Base-by-base conservation (phyloP, 2,329 filamentous ascomycete species). In the Grosmannia serpens region DNA sequence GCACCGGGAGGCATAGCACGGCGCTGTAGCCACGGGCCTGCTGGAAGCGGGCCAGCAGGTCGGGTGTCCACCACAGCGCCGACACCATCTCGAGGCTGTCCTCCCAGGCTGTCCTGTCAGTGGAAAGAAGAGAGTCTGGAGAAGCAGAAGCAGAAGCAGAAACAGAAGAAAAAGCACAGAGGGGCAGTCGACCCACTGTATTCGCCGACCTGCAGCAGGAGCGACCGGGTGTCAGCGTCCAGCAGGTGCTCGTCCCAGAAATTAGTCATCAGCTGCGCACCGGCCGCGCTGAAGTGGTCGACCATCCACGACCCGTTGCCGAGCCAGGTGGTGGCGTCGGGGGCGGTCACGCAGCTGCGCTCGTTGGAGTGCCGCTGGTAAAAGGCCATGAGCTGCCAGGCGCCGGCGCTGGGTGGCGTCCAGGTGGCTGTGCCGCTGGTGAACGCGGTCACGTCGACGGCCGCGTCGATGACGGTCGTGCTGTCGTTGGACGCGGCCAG, bases 41-140 rank as follows among this genome's bases (percentile, higher is more conserved):
- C 31, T 65, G 49, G 29, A 67, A 67, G 6, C 55, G 57, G 2
- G 58, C 50, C 1, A 60, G 56, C n/a, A 66, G 63, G 15, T 53
- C 63, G 4, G 55, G 58, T 1, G 65, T 65, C 65, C 64, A 66
- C 60, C 61, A 65, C 52, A 67, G 57, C 13, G 62, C 53, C 3
- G 64, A 54, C 60, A 64, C 61, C 61, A 67, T 65, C 59, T 68
- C 65, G 58, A 66, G 61, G 52, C 64, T 66, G 52, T 68, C 65
- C 24, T 68, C 65, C 66, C 65, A 68, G 11, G 38, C 38, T 4
- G 62, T n/a, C 63, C 65, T 29, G 31, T 13, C 6, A 10, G 11
- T 5, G 49, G 54, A 31, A 58, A 31, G 33, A 35, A 11, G 33
- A 35, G 38, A 9, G 38, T 15, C 11, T 9, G 4, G 38, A 15